These are phyloP conservation scores for Acrodontium crateriforme DNA, from an alignment of 2,329 filamentous ascomycete species.

Conservation along the genomic window DNA sequence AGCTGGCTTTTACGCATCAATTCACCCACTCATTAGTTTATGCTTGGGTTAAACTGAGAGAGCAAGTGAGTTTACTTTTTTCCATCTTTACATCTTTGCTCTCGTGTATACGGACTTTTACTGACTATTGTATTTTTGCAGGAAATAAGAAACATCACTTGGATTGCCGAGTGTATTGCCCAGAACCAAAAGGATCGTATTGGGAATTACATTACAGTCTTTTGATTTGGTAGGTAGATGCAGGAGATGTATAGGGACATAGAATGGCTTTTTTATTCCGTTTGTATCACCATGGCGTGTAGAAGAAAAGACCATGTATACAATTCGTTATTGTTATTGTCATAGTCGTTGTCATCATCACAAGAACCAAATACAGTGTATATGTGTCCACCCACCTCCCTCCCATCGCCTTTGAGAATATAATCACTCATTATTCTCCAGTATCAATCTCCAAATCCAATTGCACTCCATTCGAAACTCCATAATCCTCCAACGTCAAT, in stretches of 20 bases:
- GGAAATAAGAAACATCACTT: conserved; percentile 99
- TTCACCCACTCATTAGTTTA: conserved; percentile 94
- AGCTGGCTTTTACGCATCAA: conserved; percentile 86
- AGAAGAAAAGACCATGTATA: too few relatives aligned
- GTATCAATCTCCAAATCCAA: conserved; percentile 33
- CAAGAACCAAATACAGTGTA: too few relatives aligned
- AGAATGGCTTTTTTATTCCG: too few relatives aligned
- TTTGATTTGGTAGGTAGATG: conserved; percentile 39
- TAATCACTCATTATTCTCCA: conserved; percentile 24
- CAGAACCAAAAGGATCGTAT: conserved; percentile 99
- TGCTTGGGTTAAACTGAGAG: conserved; percentile 91
- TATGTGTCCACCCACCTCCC: too few relatives aligned
- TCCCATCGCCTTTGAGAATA: too few relatives aligned
- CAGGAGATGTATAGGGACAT: too few relatives aligned
- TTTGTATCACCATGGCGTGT: too few relatives aligned
- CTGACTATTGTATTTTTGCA: conserved; percentile 25
- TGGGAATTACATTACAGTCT: conserved; percentile 96
- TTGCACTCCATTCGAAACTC: conserved; percentile 77
- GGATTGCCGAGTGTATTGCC: conserved; percentile 98
- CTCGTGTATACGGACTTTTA: conserved; percentile 1
- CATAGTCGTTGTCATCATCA: too few relatives aligned
- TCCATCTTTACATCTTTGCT: background rate
- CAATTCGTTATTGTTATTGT: too few relatives aligned
- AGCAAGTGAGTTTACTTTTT: conserved; percentile 56
- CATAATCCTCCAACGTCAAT: conserved; percentile 78